These are phyloP conservation scores for Plenodomus biglobosus DNA, from an alignment of 2,329 filamentous ascomycete genomes.

Conservation along the genomic window DNA sequence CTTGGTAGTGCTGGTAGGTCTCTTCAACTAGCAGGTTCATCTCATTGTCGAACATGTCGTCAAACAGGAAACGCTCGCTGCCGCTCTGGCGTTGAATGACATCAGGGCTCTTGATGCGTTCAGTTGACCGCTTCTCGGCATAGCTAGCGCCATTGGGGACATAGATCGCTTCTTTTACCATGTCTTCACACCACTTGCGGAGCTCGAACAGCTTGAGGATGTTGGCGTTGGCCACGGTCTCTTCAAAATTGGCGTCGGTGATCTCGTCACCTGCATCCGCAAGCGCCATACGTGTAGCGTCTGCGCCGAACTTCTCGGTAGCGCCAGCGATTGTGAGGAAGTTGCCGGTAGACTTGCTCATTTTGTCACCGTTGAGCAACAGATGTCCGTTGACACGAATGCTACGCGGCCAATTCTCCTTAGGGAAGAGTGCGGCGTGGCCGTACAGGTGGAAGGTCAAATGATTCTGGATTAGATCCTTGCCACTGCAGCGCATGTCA, in stretches of 20 bases:
- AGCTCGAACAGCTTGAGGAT: slow-evolving; percentile 82
- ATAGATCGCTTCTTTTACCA: slow-evolving; percentile 62
- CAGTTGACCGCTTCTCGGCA: slow-evolving; percentile 45
- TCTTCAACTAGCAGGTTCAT: slow-evolving; percentile 81
- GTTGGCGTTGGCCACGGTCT: slow-evolving; percentile 87
- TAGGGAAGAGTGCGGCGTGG: slow-evolving; percentile 84
- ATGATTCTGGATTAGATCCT: slow-evolving; percentile 74
- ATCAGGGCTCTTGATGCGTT: slow-evolving; percentile 54
- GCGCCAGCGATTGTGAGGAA: slow-evolving; percentile 89
- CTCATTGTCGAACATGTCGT: slow-evolving; percentile 90
- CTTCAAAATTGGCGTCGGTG: slow-evolving; percentile 95
- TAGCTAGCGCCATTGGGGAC: slow-evolving; percentile 50
- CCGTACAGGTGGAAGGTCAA: slow-evolving; percentile 95
- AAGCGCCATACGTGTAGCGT: slow-evolving; percentile 86
- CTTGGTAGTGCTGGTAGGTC: slow-evolving; percentile 73
- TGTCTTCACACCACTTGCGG: slow-evolving; percentile 90
- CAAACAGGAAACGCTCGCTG: slow-evolving; percentile 77
- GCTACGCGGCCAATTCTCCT: slow-evolving; percentile 83
- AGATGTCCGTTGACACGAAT: slow-evolving; percentile 91
- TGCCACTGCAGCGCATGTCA: slow-evolving; percentile 84
- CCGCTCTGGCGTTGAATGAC: slow-evolving; percentile 64
- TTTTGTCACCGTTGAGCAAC: slow-evolving; percentile 95
- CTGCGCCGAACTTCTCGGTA: slow-evolving; percentile 89
- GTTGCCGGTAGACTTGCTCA: slow-evolving; percentile 97
- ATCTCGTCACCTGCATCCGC: slow-evolving; percentile 94